phyloP scores from a whole-genome alignment of 805 yeast species.

The Wilhelminamyces savonicus region DNA sequence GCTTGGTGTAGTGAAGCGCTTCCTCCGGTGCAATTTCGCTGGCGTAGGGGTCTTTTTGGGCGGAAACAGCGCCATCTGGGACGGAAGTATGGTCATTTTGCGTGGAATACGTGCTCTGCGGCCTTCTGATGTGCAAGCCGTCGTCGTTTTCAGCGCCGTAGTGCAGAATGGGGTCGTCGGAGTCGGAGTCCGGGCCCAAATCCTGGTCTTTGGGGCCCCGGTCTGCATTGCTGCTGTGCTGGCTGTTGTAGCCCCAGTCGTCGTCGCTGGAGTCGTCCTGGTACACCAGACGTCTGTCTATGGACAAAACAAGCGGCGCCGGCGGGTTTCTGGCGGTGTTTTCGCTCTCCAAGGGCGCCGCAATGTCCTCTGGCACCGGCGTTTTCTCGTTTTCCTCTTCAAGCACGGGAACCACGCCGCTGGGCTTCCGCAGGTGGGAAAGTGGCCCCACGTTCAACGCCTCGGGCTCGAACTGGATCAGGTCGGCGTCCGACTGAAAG shows the following conservation, averaged over 20 bases:
- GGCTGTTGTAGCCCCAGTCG: slow-evolving; percentile 23
- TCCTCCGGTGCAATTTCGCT: too few species aligned
- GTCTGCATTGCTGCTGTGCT: slow-evolving; percentile 14
- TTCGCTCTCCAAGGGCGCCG: neutral
- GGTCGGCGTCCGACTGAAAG: slow-evolving; percentile 33
- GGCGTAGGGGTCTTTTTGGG: too few species aligned
- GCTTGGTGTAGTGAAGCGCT: too few species aligned
- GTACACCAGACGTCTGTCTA: slow-evolving; percentile 6
- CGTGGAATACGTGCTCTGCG: too few species aligned
- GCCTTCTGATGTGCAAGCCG: neutral
- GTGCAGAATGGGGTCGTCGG: neutral
- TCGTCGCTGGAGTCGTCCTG: slow-evolving; percentile 7
- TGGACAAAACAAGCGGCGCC: slow-evolving; percentile 18
- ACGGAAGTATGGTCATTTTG: too few species aligned
- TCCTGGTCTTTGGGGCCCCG: too few species aligned
- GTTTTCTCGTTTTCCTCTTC: neutral
- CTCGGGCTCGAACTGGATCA: slow-evolving; percentile 33
- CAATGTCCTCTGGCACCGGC: neutral
- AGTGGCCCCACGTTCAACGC: slow-evolving; percentile 15
- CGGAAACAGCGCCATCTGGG: too few species aligned
- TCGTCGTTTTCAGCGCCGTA: neutral
- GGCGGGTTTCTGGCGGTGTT: slow-evolving; percentile 1
- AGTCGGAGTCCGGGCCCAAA: neutral
- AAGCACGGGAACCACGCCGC: neutral
- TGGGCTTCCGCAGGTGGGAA: neutral